Evolutionary conservation across 2,329 filamentous ascomycete genomes (phyloP).

Genomic region (Pestalotiopsis sp.): DNA sequence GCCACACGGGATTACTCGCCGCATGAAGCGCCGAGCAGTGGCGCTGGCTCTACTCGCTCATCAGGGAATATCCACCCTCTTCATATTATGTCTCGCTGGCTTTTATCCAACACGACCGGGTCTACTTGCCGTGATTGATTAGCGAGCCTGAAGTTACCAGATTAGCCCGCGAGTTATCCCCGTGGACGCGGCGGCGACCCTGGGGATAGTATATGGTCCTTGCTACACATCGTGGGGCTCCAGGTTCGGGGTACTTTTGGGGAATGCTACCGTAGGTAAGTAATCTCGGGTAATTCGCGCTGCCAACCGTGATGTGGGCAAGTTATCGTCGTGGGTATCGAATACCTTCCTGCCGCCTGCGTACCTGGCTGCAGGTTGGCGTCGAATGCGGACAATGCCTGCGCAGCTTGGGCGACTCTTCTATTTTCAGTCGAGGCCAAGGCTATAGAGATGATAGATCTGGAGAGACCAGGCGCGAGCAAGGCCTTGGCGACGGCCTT

Average conservation of each 20-base stretch:
- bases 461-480: not conserved
- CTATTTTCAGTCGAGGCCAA: not conserved
- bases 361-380: not conserved
- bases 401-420: not conserved
- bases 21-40: not conserved
- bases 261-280: not conserved
- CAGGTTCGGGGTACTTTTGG: not conserved
- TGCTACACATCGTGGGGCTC: constrained; percentile 3
- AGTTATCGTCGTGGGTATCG: not conserved
- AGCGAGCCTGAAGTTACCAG: not conserved
- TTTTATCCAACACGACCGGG: not conserved
- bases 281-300: not conserved
- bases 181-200: not conserved
- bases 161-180: not conserved
- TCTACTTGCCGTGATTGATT: not conserved
- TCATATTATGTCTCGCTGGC: not conserved
- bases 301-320: not conserved
- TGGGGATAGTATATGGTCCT: constrained; percentile 3
- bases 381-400: not conserved
- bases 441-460: not conserved
- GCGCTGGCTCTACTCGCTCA: not conserved
- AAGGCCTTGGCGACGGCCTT: not conserved
- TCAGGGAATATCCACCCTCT: not conserved
- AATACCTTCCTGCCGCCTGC: not conserved
- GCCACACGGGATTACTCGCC: not conserved